Evolutionary conservation across 148 eudicot genomes (phyloP), one percentile per base, ranked within the genome.

Genomic region (Fagopyrum homotropicum): DNA sequence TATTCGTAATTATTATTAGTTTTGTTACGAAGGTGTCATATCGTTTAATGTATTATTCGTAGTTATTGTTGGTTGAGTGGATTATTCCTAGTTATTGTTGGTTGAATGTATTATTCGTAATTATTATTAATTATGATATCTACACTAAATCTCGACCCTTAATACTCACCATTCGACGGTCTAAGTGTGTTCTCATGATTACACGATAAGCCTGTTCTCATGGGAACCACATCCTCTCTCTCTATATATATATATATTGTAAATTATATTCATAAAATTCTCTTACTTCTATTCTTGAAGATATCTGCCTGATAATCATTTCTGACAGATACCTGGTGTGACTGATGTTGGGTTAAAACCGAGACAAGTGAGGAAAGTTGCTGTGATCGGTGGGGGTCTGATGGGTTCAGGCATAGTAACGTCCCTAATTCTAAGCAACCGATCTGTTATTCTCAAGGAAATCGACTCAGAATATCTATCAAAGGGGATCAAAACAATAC

Each of bases 401-500:
- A 95, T 95, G 99, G 99, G 99, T 70, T 95, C 97, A 49, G 99
- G 99, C 78, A 95, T 95, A 72, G 89, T 89, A 76, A 92, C 99
- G 71, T 90, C 99, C 69, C 84, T 95, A 45, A 83, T 92, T 22
- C 80, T 95, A 81, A 76, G 90, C 80, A 85, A 90, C 77, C 84
- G 81, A 10, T 66, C 80, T 72, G 96, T 95, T 78, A 80, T 95
- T 73, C 85, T 95, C 49, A 95, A 95, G 85, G 97, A 95, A 84
- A 79, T 90, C 17, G 89, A 85, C 76, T 81, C 96, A 48, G 99
- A 95, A 73, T 92, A 79, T 83, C 96, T 95, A 76, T 84, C 68
- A 55, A 92, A 84, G 80, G 99, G 99, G 17, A 85, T 90, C n/a
- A 88, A 89, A 77, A 14, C 43, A 17, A 43, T 66, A 14, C 46